Conservation (phyloP, 2,329 filamentous ascomycete species). For the Ploettnerulaceae sp. region DNA sequence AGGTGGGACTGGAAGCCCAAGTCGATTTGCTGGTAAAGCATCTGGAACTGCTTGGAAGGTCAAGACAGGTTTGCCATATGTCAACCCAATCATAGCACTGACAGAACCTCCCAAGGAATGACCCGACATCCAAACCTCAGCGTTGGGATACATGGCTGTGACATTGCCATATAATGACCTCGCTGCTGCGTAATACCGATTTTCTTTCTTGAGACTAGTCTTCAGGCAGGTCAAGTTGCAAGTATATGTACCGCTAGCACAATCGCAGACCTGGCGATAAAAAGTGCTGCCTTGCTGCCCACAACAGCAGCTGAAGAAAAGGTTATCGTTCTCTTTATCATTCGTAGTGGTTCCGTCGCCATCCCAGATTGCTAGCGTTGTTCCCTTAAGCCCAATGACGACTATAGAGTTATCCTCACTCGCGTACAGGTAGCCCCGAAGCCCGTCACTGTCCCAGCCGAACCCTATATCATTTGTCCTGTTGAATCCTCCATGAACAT, state of each 20-base stretch:
- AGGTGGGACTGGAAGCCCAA: slow-evolving; percentile 82
- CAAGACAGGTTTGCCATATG: slow-evolving; percentile 84
- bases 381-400: slow-evolving; percentile 90
- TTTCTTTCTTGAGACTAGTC: slow-evolving; percentile 70
- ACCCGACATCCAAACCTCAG: slow-evolving; percentile 84
- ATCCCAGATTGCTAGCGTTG: slow-evolving; percentile 84
- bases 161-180: slow-evolving; percentile 90
- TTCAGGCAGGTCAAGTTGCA: slow-evolving; percentile 91
- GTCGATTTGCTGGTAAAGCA: slow-evolving; percentile 74
- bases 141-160: slow-evolving; percentile 77
- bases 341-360: slow-evolving; percentile 96
- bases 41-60: slow-evolving; percentile 94
- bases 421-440: slow-evolving; percentile 88
- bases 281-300: slow-evolving; percentile 86
- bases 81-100: slow-evolving; percentile 81
- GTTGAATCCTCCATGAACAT: slow-evolving; percentile 75
- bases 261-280: slow-evolving; percentile 91
- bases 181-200: slow-evolving; percentile 85
- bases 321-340: slow-evolving; percentile 95
- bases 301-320: slow-evolving; percentile 98
- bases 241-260: slow-evolving; percentile 77
- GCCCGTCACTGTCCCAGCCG: slow-evolving; percentile 84
- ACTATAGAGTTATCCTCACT: slow-evolving; percentile 82
- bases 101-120: slow-evolving; percentile 91
- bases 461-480: slow-evolving; percentile 80